Conservation (phyloP, 495 filamentous ascomycete genomes). For the Massariosphaeria phaeospora region DNA sequence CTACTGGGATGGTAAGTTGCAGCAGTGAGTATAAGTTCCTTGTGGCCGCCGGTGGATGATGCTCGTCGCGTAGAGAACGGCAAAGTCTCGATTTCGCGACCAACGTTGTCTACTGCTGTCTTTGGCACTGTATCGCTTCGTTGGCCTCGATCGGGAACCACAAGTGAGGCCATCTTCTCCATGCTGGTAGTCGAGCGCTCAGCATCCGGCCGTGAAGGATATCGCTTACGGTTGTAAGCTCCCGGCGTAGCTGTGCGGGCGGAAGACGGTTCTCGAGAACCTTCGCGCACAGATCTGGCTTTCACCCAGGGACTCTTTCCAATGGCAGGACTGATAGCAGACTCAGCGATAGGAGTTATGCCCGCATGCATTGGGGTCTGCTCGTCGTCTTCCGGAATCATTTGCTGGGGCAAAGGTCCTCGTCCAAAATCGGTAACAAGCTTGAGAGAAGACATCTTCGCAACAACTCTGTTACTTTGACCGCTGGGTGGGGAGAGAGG, state of each 20-base stretch:
- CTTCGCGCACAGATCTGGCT: slow-evolving; percentile 39
- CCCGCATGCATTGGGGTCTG: slow-evolving; percentile 71
- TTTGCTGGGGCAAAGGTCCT: slow-evolving; percentile 28
- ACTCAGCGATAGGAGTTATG: slow-evolving; percentile 87
- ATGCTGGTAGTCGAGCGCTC: slow-evolving; percentile 30
- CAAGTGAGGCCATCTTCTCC: slow-evolving; percentile 22
- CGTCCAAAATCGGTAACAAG: slow-evolving; percentile 76
- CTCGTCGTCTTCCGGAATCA: slow-evolving; percentile 50
- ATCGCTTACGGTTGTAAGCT: slow-evolving; percentile 60
- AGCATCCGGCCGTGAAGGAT: slow-evolving; percentile 83
- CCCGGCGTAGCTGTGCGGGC: slow-evolving; percentile 70
- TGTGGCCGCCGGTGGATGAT: slow-evolving; percentile 15
- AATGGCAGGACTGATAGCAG: slow-evolving; percentile 52
- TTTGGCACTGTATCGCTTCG: slow-evolving; percentile 15
- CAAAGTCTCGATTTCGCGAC: slow-evolving; percentile 28
- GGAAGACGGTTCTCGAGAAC: slow-evolving; percentile 57
- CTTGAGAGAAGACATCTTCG: slow-evolving; percentile 82
- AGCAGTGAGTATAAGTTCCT: slow-evolving; percentile 28
- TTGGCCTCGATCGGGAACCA: slow-evolving; percentile 27
- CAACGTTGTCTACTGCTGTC: slow-evolving; percentile 29
- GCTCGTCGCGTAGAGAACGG: slow-evolving; percentile 28
- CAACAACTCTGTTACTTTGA: slow-evolving; percentile 37
- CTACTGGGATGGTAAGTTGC: slow-evolving; percentile 30
- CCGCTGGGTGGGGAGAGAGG: slow-evolving; percentile 40
- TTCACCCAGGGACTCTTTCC: slow-evolving; percentile 47